Conservation (phyloP, 345 rosid species). For the Hypericum perforatum region DNA sequence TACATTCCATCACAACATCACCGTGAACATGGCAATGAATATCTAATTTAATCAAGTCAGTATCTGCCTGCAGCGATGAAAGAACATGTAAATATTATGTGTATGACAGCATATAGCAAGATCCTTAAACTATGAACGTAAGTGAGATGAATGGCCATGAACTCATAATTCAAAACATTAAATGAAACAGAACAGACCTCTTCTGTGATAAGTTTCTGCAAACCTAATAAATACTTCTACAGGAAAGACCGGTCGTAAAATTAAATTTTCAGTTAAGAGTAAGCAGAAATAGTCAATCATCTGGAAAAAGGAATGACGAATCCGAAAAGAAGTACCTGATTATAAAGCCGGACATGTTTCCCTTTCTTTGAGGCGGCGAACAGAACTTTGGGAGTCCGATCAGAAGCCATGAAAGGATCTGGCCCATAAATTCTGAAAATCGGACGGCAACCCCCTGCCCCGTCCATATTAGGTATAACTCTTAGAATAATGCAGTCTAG, state of each 20-base stretch:
- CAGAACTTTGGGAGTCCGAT: conserved; percentile 51
- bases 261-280: too few species aligned
- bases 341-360: conserved; percentile 43
- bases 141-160: too few species aligned
- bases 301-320: neutral
- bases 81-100: conserved; percentile 16
- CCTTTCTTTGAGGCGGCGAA: conserved; percentile 54
- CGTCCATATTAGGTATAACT: conserved; percentile 46
- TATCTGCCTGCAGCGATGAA: conserved; percentile 54
- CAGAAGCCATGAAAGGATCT: conserved; percentile 54
- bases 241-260: too few species aligned
- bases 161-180: too few species aligned
- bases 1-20: conserved; percentile 76
- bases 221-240: too few species aligned
- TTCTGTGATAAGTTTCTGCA: too few species aligned
- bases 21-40: conserved; percentile 61
- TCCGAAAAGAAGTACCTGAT: conserved; percentile 38
- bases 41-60: conserved; percentile 54
- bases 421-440: conserved; percentile 65
- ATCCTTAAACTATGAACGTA: too few species aligned
- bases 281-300: neutral
- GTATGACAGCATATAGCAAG: neutral
- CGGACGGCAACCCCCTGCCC: conserved; percentile 65
- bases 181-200: too few species aligned
- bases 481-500: conserved; percentile 56